These are phyloP conservation scores for Russula foetens DNA, from an alignment of 768 basidiomycete genomes.

Conservation along the genomic window DNA sequence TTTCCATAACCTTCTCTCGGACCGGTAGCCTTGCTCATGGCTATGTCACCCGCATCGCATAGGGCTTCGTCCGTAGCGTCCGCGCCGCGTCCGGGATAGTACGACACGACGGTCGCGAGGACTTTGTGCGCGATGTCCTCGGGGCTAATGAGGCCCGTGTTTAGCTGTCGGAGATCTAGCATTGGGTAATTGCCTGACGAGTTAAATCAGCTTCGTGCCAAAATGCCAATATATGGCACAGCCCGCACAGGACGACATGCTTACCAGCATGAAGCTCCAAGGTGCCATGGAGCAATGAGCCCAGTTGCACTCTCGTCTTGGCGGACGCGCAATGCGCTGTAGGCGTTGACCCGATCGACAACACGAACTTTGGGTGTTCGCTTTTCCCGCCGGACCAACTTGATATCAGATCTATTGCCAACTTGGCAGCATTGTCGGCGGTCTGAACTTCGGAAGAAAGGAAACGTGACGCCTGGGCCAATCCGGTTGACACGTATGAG, in stretches of 20 bases:
- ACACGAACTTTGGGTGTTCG: slow-evolving; percentile 46
- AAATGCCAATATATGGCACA: background rate
- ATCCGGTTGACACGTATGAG: slow-evolving; percentile 67
- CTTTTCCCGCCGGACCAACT: slow-evolving; percentile 27
- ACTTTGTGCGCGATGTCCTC: slow-evolving; percentile 58
- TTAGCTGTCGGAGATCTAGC: slow-evolving; percentile 76
- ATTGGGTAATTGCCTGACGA: slow-evolving; percentile 70
- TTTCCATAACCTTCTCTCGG: slow-evolving; percentile 65
- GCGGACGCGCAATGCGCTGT: slow-evolving; percentile 71
- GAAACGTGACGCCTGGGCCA: slow-evolving; percentile 54
- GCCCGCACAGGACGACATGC: background rate
- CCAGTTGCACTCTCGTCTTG: slow-evolving; percentile 37
- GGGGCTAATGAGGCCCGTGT: slow-evolving; percentile 56
- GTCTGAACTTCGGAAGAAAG: slow-evolving; percentile 62
- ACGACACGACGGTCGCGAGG: slow-evolving; percentile 67
- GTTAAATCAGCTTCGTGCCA: background rate
- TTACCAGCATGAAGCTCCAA: slow-evolving; percentile 73
- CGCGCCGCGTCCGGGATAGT: slow-evolving; percentile 61
- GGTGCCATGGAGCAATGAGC: slow-evolving; percentile 43
- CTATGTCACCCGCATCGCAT: slow-evolving; percentile 78
- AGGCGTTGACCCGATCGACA: slow-evolving; percentile 84
- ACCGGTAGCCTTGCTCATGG: slow-evolving; percentile 83
- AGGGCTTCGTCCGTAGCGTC: slow-evolving; percentile 64
- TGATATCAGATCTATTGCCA: slow-evolving; percentile 42
- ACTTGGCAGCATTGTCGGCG: slow-evolving; percentile 56